Conservation (phyloP, 2,329 filamentous ascomycete species). For the Trichoderma endophyticum region DNA sequence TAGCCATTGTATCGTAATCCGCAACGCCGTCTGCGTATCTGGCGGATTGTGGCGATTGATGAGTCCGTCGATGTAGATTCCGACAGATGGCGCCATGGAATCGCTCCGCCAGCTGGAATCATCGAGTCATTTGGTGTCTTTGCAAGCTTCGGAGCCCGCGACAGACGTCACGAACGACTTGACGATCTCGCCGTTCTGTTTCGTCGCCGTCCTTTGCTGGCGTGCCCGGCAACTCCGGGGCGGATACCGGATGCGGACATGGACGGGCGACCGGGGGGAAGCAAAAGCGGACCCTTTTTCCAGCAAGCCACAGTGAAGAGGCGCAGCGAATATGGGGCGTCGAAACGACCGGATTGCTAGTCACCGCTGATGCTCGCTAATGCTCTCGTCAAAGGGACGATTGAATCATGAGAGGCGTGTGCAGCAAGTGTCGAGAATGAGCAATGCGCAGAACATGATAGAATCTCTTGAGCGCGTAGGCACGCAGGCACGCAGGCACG, state of each 20-base stretch:
- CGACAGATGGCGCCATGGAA: neutral
- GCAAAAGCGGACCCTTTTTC: slow-evolving; percentile 1
- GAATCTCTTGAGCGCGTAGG: neutral
- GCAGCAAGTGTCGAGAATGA: neutral
- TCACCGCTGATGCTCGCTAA: slow-evolving; percentile 14
- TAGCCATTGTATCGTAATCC: neutral
- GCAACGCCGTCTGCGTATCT: neutral
- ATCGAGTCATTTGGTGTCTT: slow-evolving; percentile 4
- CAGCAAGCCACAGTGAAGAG: slow-evolving; percentile 18
- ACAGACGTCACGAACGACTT: neutral
- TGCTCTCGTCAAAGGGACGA: neutral
- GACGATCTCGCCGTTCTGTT: slow-evolving; percentile 11
- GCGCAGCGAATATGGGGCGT: slow-evolving; percentile 17
- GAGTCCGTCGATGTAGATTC: neutral
- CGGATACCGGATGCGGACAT: slow-evolving; percentile 19
- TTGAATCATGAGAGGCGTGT: slow-evolving; percentile 4
- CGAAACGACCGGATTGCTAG: neutral
- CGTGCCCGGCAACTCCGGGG: slow-evolving; percentile 17
- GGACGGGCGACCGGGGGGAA: slow-evolving; percentile 17
- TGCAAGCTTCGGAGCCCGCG: slow-evolving; percentile 4
- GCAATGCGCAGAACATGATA: neutral
- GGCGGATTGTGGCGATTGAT: neutral
- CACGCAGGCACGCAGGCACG: neutral
- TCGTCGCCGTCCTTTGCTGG: slow-evolving; percentile 12
- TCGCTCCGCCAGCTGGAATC: neutral